Conservation (phyloP, 495 filamentous ascomycete genomes). For the Niebla homalea region DNA sequence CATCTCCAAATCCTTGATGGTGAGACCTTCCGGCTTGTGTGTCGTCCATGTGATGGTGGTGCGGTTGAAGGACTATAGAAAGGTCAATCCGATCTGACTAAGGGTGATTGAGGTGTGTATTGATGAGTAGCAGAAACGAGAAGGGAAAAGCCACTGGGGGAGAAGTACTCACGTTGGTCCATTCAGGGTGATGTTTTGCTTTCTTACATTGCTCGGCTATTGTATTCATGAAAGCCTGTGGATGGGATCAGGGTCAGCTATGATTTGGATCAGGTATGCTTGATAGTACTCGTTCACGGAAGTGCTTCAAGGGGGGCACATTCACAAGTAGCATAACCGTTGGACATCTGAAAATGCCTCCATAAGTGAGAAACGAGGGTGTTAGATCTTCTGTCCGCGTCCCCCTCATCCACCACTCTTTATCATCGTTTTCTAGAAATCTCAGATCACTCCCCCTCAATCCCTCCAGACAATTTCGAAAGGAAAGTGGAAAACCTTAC, state of each 20-base stretch:
- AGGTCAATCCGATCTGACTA: neutral
- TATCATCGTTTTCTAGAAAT: no score
- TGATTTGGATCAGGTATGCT: neutral
- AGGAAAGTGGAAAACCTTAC: conserved; percentile 26
- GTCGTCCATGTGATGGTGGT: conserved; percentile 54
- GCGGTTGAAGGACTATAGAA: conserved; percentile 43
- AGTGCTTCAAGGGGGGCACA: no score
- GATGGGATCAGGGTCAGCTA: neutral
- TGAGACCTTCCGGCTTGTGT: conserved; percentile 44
- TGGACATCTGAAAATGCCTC: no score
- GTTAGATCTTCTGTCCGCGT: no score
- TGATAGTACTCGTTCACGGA: conserved; percentile 1
- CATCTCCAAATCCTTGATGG: conserved; percentile 40
- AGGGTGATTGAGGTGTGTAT: neutral
- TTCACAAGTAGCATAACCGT: no score
- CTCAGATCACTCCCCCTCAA: no score
- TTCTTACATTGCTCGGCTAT: conserved; percentile 42
- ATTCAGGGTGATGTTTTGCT: conserved; percentile 49
- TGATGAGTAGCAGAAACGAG: neutral
- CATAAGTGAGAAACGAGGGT: no score
- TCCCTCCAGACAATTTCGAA: no score
- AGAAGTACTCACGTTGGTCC: conserved; percentile 38
- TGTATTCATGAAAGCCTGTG: conserved; percentile 46
- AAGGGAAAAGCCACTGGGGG: neutral
- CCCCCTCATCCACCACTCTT: no score